Evolutionary conservation across 1,284 basidiomycete genomes (phyloP), one percentile per base, ranked within the genome.

Genomic region (Cutaneotrichosporon sp.): DNA sequence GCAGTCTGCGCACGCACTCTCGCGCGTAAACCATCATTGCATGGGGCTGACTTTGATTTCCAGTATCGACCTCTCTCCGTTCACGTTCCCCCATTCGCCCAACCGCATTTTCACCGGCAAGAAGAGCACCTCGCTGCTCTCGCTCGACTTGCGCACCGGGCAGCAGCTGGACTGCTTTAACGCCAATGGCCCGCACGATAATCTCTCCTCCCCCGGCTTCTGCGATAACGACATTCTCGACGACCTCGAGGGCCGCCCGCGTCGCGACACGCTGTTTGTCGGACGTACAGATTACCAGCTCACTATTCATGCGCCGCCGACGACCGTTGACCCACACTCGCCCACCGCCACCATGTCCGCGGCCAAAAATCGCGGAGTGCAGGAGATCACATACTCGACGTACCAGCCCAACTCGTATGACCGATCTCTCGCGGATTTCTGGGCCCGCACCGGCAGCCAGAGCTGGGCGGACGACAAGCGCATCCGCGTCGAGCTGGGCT

Each of bases 51-150:
- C 26, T 17, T 41, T 41, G n/a, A 25, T 25, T 20, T 20, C n/a
- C 51, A 75, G 74, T 11, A 72, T 75, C 64, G 68, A 74, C 39
- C 51, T 69, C 4, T 71, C 71, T 4, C 71, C 74, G 5, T 74
- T 73, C 55, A 68, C 68, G 6, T 74, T 74, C 52, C 72, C 74
- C 4, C 63, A 71, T 53, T 65, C 66, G 25, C 70, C 70, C 5
- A 66, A 61, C 25, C 67, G 69, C 25, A 43, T 73, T 37, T 72
- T 75, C 54, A 75, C 73, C 7, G 74, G 74, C 16, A 65, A 67
- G 10, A 74, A 74, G 49, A 61, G 68, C 20, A 72, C 74, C 1
- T 74, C 72, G 4, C 61, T 75, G 33, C 55, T 74, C 19, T 71
- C 68, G 7, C 61, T 75, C 27, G 72, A 75, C 52, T 60, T 75